A percentile compares a stretch with the other conserved stretches of the same genome.
Evolutionary conservation across 129 eudicot species (phyloP).

Genomic region (Rutidosis leptorrhynchoides): DNA sequence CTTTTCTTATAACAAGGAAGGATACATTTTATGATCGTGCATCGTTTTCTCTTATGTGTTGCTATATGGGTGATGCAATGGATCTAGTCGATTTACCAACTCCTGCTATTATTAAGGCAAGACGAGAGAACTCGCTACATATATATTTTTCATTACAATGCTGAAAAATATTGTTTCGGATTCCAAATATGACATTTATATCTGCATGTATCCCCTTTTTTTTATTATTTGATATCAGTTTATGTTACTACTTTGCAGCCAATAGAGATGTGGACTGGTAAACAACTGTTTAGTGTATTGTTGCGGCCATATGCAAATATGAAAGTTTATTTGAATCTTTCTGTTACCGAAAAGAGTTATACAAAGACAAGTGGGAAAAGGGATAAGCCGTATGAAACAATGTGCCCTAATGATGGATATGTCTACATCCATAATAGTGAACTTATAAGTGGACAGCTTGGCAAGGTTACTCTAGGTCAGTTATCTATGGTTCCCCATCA

Average conservation of each 20-base stretch:
- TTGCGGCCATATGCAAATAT: constrained; percentile 79
- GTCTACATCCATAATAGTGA: constrained; percentile 89
- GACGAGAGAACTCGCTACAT: constrained; percentile 15
- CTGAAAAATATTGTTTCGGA: not conserved
- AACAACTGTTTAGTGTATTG: constrained; percentile 79
- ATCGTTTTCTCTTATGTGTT: constrained; percentile 80
- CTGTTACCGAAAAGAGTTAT: constrained; percentile 70
- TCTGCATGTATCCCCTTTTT: constrained; percentile 11
- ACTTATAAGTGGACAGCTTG: constrained; percentile 88
- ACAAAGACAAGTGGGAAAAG: constrained; percentile 35
- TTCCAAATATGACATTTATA: not conserved
- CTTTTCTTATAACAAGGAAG: constrained; percentile 90
- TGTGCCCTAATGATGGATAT: constrained; percentile 88
- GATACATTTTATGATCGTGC: constrained; percentile 97
- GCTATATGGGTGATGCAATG: constrained; percentile 95
- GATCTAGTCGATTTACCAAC: constrained; percentile 89
- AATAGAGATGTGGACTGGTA: constrained; percentile 96
- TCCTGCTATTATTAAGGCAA: constrained; percentile 78
- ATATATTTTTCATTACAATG: not conserved
- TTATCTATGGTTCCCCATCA: constrained; percentile 15
- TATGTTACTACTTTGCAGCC: constrained; percentile 59
- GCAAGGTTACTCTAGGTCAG: constrained; percentile 93
- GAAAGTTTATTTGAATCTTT: constrained; percentile 85
- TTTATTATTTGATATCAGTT: constrained; percentile 4
- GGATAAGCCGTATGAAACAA: constrained; percentile 51